Base-by-base conservation (phyloP, 2,329 filamentous ascomycete genomes). In the Colletotrichum lindemuthianum region DNA sequence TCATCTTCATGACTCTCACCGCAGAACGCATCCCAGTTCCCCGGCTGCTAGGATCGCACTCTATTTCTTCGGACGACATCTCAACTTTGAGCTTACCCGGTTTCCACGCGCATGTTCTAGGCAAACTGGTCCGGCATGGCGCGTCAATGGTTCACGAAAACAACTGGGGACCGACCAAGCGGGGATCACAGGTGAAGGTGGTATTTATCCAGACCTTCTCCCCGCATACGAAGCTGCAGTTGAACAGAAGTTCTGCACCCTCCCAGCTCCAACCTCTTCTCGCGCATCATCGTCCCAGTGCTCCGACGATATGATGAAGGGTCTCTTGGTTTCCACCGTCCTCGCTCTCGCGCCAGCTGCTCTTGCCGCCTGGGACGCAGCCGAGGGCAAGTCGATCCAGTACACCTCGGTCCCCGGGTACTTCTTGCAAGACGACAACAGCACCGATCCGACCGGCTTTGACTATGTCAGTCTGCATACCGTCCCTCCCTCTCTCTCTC, bases 401-500 rank as follows among this genome's bases (percentile, higher is more conserved):
- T 90, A 89, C 72, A 85, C 83, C 0, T 84, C 88, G 0, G 80
- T 91, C 0, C 77, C 80, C 0, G 88, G 87, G 0, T 86, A 88
- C 73, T 91, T 91, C 70, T 76, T 87, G 24, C 89, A 91, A 70
- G 88, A 91, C 70, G 82, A 89, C 24, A 71, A 79, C 0, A 70
- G 77, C 4, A 91, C 88, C 1, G 76, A 86, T 60, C 75, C 87
- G 2, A 77, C 72, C 2, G 82, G 76, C 2, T 91, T 91, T 74
- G 87, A 90, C 75, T 91, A 90, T 71, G 88, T 91, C 74, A 71
- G 82, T 71, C 24, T 24, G 15, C 8, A 1, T 0, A 3, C 41
- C 6, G 0, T 4, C 15, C 8, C n/a, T 7, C 5, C 16, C 15
- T 2, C 8, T 11, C 10, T 4, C 8, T 10, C 5, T 12, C 6